Evolutionary conservation across 148 eudicot species (phyloP).

Genomic region (Rhododendron molle): DNA sequence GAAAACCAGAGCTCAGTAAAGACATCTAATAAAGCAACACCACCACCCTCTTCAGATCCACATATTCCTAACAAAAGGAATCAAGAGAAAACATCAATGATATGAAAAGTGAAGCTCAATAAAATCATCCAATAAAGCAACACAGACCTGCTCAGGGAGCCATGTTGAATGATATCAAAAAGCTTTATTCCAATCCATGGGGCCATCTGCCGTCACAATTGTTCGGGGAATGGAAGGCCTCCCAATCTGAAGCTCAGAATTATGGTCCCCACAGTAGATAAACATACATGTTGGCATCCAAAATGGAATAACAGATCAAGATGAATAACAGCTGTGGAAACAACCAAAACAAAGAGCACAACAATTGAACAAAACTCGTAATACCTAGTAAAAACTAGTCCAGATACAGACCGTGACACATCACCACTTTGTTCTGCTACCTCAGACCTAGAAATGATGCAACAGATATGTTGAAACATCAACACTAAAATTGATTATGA

Average conservation of each 20-base stretch:
- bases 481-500: too few species aligned
- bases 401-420: slow-evolving; percentile 47
- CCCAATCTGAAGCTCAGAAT: too few species aligned
- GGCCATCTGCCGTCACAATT: too few species aligned
- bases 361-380: neutral
- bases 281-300: too few species aligned
- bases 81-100: neutral
- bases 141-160: slow-evolving; percentile 82
- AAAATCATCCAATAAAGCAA: too few species aligned
- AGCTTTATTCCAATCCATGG: too few species aligned
- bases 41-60: neutral
- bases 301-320: neutral
- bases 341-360: neutral
- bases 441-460: too few species aligned
- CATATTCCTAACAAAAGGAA: neutral
- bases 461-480: too few species aligned
- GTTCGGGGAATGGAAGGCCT: too few species aligned
- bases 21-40: neutral
- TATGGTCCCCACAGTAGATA: too few species aligned
- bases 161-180: slow-evolving; percentile 5
- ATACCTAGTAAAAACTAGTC: slow-evolving; percentile 64
- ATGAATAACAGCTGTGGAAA: neutral
- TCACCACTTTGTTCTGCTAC: slow-evolving; percentile 94
- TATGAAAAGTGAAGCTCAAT: neutral
- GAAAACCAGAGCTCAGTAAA: too few species aligned